Evolutionary conservation across 2,329 filamentous ascomycete genomes (phyloP).

Genomic region (Gaeumannomyces sp.): DNA sequence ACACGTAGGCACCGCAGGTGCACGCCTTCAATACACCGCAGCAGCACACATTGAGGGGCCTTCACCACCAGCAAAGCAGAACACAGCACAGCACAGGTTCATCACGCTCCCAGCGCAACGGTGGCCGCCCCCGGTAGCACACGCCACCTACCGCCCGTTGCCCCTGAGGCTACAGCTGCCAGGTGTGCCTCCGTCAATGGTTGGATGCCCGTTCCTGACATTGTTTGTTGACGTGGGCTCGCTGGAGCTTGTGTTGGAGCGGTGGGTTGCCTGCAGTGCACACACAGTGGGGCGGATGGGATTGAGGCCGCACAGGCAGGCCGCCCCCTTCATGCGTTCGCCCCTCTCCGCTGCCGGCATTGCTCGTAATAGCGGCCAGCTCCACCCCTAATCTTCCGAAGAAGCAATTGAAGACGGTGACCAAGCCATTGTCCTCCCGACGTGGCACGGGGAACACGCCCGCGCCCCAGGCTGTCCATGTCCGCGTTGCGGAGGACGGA

Average conservation of each 20-base stretch:
- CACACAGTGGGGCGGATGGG: background rate
- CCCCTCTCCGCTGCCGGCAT: background rate
- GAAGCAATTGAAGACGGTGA: background rate
- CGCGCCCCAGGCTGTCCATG: too few species aligned
- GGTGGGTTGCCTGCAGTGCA: background rate
- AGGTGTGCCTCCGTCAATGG: background rate
- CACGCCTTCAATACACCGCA: too few species aligned
- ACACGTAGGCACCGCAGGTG: too few species aligned
- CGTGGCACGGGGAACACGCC: background rate
- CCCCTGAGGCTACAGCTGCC: too few species aligned
- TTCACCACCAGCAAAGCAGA: too few species aligned
- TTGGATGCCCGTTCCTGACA: background rate
- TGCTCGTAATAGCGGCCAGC: background rate
- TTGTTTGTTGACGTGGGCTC: background rate
- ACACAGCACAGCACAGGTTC: too few species aligned
- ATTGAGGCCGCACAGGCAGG: background rate
- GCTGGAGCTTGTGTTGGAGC: background rate
- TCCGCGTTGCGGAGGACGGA: background rate
- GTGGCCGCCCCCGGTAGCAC: too few species aligned
- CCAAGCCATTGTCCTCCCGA: background rate
- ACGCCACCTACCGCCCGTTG: too few species aligned
- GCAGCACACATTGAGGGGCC: too few species aligned
- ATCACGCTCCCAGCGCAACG: too few species aligned
- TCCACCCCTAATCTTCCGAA: background rate
- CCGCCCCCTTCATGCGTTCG: background rate